A percentile compares a stretch with the other conserved stretches of the same genome.
phyloP scores from a whole-genome alignment of 2,329 filamentous ascomycete species.

The Talaromyces sp. region DNA sequence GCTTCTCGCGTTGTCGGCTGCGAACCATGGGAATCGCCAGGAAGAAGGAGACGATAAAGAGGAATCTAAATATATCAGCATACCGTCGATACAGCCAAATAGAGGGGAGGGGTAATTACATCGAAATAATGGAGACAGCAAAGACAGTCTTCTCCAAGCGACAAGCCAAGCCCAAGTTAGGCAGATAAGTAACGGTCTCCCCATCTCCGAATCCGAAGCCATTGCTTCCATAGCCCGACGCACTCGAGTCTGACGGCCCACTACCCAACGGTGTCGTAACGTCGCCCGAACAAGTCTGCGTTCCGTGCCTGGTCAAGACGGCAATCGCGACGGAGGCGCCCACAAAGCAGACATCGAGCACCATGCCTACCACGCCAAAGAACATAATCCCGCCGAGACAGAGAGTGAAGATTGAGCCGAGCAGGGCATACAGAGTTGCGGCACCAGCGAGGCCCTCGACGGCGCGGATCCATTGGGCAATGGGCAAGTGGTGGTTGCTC shows the following conservation, averaged over 20 bases:
- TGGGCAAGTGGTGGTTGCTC: slow-evolving; percentile 59
- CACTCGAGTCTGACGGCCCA: slow-evolving; percentile 53
- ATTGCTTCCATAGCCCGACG: slow-evolving; percentile 48
- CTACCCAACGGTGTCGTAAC: slow-evolving; percentile 67
- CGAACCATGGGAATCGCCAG: slow-evolving; percentile 66
- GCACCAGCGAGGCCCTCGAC: slow-evolving; percentile 75
- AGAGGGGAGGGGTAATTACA: slow-evolving; percentile 50
- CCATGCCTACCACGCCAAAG: slow-evolving; percentile 68
- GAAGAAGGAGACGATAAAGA: slow-evolving; percentile 70
- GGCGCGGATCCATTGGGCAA: slow-evolving; percentile 64
- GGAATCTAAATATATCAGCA: slow-evolving; percentile 50
- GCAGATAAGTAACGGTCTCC: slow-evolving; percentile 23
- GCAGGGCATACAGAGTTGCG: slow-evolving; percentile 69
- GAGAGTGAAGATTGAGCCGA: slow-evolving; percentile 72
- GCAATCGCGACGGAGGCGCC: slow-evolving; percentile 80
- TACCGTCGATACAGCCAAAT: no score
- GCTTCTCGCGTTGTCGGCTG: slow-evolving; percentile 71
- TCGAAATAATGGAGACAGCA: slow-evolving; percentile 72
- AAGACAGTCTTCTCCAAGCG: slow-evolving; percentile 72
- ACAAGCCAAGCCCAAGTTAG: slow-evolving; percentile 61
- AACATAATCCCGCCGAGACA: slow-evolving; percentile 71
- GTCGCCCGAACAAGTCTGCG: slow-evolving; percentile 60
- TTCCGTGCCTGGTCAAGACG: slow-evolving; percentile 66
- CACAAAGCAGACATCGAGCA: slow-evolving; percentile 73
- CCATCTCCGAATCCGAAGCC: slow-evolving; percentile 39